Evolutionary conservation across 2,329 filamentous ascomycete genomes (phyloP), one percentile per base, ranked within the genome.

Genomic region (Allantophomopsis lycopodina): DNA sequence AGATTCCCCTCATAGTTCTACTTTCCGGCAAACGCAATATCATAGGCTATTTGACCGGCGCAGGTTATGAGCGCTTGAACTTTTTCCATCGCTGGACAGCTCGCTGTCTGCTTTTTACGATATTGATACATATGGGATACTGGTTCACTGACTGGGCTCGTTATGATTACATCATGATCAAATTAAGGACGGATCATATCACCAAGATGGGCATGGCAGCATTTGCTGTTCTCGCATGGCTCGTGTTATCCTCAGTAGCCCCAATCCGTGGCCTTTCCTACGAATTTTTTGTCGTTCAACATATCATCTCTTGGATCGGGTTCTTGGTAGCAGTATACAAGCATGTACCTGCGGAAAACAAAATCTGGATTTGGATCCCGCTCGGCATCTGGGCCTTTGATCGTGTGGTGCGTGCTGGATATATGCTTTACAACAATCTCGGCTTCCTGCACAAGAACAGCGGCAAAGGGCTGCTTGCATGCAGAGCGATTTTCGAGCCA

Each of bases 1-100:
- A 81, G 57, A 61, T 80, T 40, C 78, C 77, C 2, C 80, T 77
- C 68, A 73, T 83, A 37, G 64, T 83, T 39, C 69, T 67, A 4
- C 62, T 73, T 50, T 56, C 46, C 38, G 71, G 68, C 43, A 53
- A 52, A 39, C 73, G 73, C 10, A 83, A 81, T 48, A 56, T 79
- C 35, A 71, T 83, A 39, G 71, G 71, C 2, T 57, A 77, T 46
- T 53, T 82, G 39, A 81, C 76, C 8, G 78, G 78, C 1, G 71
- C 81, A 39, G 73, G 76, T 6, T 76, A 79, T 46, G 77, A 83
- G 52, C 64, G 76, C 38, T 57, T 82, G 35, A 81, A 79, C 45
- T 76, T 79, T 34, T 57, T 82, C 32, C 78, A 82, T 55, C 68
- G 77, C 44, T 82, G 69, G 68, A 57, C 62, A 2, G 58, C 69